A percentile compares a stretch with the other conserved stretches of the same genome.
Conservation (phyloP, 257 asterid genomes). For the Forsythia viridissima region DNA sequence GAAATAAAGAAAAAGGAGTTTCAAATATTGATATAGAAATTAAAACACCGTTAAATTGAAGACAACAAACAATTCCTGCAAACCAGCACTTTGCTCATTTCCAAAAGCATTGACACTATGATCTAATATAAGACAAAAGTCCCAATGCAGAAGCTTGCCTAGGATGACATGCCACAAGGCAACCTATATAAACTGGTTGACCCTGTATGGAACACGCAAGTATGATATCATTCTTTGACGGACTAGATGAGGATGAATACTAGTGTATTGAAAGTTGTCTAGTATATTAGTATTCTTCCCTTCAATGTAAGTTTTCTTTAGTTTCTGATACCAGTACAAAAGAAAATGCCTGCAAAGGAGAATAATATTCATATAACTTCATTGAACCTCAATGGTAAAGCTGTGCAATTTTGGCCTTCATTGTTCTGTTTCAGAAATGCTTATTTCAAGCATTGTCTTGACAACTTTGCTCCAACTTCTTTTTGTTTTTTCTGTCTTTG, state of each 20-base stretch:
- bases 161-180: not conserved
- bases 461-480: not conserved
- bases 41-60: not conserved
- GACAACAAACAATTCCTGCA: not conserved
- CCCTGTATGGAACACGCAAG: not conserved
- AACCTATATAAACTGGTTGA: not conserved
- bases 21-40: not conserved
- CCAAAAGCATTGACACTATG: not conserved
- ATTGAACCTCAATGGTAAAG: not conserved
- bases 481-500: slow-evolving; percentile 18
- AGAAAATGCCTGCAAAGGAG: not conserved
- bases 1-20: not conserved
- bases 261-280: not conserved
- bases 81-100: not conserved
- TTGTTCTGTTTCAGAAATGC: not conserved
- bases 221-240: not conserved
- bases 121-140: not conserved
- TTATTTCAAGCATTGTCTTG: not conserved
- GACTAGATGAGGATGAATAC: not conserved
- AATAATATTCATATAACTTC: not conserved
- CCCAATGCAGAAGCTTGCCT: not conserved
- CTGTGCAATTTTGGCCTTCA: not conserved
- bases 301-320: not conserved
- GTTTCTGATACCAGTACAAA: not conserved
- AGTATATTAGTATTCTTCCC: not conserved